Base-by-base conservation (phyloP, 1,139 yeast species). In the Yamadazyma triangularis region DNA sequence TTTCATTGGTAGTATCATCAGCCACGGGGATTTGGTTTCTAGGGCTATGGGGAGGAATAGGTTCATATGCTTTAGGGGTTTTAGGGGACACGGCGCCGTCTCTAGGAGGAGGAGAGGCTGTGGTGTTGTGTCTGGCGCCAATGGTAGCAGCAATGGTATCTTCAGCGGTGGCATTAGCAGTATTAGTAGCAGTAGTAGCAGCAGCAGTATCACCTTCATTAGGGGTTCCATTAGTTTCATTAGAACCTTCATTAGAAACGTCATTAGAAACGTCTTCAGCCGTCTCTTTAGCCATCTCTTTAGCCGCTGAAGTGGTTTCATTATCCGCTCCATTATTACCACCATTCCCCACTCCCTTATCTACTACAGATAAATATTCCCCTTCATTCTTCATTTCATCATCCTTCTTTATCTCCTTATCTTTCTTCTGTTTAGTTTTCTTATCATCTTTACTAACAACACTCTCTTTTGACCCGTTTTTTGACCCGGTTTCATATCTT, bases 401-500 rank as follows among this genome's bases (percentile, higher is more conserved):
- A 14, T 31, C 28, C 16, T 29, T 33, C 20, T 30, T 29, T 4
- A 34, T 5, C 15, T 24, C n/a, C n/a, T n/a, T n/a, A n/a, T n/a
- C n/a, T n/a, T n/a, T n/a, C n/a, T n/a, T n/a, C n/a, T n/a, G n/a
- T n/a, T n/a, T n/a, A n/a, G n/a, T n/a, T n/a, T n/a, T n/a, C n/a
- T n/a, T n/a, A n/a, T n/a, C n/a, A n/a, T 24, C 26, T 24, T 24
- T 23, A 8, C 26, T 24, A 7, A 8, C 8, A 8, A 43, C 36
- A 4, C 42, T 36, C 14, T 43, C 47, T 20, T 32, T 40, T 9
- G 38, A 34, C 13, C 20, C 23, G 13, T 21, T 16, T 16, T 33
- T 16, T 31, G n/a, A n/a, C n/a, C n/a, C 36, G 28, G 32, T 38
- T n/a, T 33, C 34, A 29, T 38, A 41, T 11, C 34, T 31, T 15